phyloP scores from a whole-genome alignment of 768 basidiomycete species.

The Tulasnella sp. region DNA sequence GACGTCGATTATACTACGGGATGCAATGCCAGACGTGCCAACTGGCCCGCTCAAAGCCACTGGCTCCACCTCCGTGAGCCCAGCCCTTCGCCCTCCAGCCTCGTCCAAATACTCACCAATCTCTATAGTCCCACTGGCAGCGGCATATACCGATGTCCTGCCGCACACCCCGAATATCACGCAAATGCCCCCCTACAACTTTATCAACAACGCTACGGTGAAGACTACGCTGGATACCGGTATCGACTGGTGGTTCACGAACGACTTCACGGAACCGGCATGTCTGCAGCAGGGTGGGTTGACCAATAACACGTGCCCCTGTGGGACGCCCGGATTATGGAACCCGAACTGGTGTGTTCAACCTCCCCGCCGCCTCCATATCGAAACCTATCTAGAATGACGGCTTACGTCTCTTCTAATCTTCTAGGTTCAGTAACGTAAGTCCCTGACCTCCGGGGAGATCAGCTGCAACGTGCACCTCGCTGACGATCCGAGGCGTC shows the following conservation, averaged over 20 bases:
- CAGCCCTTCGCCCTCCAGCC: not conserved
- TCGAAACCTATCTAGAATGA: not conserved
- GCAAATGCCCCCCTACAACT: slow-evolving; percentile 7
- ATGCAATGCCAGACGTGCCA: slow-evolving; percentile 48
- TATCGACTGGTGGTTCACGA: slow-evolving; percentile 17
- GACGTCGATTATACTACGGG: slow-evolving; percentile 51
- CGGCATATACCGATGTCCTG: slow-evolving; percentile 5
- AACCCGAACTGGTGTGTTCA: slow-evolving; percentile 8
- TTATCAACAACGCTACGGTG: slow-evolving; percentile 5
- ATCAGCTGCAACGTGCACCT: too few relatives aligned
- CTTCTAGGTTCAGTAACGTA: slow-evolving; percentile 7
- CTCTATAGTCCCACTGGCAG: slow-evolving; percentile 11
- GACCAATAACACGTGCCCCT: slow-evolving; percentile 7
- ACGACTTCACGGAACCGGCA: slow-evolving; percentile 12
- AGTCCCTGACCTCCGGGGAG: too few relatives aligned
- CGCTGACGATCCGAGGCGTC: too few relatives aligned
- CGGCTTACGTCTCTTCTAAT: not conserved
- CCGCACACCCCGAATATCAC: not conserved
- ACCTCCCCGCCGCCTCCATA: too few relatives aligned
- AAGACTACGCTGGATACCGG: not conserved
- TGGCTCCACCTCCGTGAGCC: slow-evolving; percentile 9
- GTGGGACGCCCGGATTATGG: slow-evolving; percentile 15
- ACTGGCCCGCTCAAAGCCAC: slow-evolving; percentile 48
- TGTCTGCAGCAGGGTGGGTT: slow-evolving; percentile 15
- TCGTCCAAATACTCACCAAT: not conserved